These are phyloP conservation scores for Cystobasidiaceae sp. DNA, from an alignment of 1,284 basidiomycete genomes.

Conservation along the genomic window DNA sequence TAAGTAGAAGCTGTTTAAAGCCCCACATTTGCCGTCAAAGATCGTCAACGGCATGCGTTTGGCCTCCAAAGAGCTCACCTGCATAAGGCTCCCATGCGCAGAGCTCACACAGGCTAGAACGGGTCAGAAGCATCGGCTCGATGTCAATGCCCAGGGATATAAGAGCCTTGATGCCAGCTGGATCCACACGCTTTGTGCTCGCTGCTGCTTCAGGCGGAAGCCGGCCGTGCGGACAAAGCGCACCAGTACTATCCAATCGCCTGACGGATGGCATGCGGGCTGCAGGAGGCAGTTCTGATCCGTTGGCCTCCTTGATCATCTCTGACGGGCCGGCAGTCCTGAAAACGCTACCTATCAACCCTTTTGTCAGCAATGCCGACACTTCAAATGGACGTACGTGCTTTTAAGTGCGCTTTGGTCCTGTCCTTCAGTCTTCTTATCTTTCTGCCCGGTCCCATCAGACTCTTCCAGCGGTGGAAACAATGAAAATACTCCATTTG, in stretches of 20 bases:
- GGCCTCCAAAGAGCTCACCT: conserved; percentile 54
- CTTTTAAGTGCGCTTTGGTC: too few species aligned
- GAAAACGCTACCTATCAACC: too few species aligned
- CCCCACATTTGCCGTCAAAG: not conserved
- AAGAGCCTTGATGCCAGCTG: conserved; percentile 41
- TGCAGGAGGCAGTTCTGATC: not conserved
- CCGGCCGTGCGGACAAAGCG: conserved; percentile 58
- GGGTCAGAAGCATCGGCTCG: conserved; percentile 50
- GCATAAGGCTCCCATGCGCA: conserved; percentile 59
- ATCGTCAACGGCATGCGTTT: too few species aligned
- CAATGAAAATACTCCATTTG: too few species aligned
- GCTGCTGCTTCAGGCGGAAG: conserved; percentile 57
- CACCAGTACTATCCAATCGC: conserved; percentile 45
- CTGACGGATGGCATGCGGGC: conserved; percentile 11
- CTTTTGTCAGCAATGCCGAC: too few species aligned
- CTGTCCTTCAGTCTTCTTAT: too few species aligned
- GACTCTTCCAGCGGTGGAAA: too few species aligned
- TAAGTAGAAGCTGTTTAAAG: conserved; percentile 59
- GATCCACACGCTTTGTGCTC: conserved; percentile 61
- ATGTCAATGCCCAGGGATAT: conserved; percentile 41
- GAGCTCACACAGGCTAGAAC: conserved; percentile 56
- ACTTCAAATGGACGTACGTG: too few species aligned
- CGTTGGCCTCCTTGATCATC: too few species aligned
- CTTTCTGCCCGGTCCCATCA: too few species aligned
- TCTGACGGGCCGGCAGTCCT: too few species aligned